These are phyloP conservation scores for Scheffersomyces lignicola DNA, from an alignment of 1,139 yeast genomes.

Conservation along the genomic window DNA sequence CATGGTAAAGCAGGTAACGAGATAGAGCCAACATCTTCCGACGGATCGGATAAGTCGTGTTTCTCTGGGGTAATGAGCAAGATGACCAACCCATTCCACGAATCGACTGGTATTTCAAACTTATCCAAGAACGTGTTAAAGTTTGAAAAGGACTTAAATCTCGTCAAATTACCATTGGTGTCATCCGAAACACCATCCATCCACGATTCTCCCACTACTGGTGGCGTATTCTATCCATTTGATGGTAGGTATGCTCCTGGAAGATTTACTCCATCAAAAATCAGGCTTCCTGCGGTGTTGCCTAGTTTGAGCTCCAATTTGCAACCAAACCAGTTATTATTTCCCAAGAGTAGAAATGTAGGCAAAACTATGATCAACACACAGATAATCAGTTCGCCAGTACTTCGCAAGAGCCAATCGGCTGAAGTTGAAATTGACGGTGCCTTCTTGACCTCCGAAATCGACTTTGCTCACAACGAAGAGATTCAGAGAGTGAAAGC, in stretches of 20 bases:
- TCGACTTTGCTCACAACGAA: slow-evolving; percentile 12
- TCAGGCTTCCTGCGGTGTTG: not conserved
- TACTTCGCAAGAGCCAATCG: slow-evolving; percentile 5
- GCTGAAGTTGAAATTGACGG: slow-evolving; percentile 18
- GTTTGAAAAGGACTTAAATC: not conserved
- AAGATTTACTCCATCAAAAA: not conserved
- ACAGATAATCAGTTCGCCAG: slow-evolving; percentile 10
- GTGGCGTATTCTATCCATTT: slow-evolving; percentile 1
- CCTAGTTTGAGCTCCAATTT: no score
- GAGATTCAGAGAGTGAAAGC: slow-evolving; percentile 9
- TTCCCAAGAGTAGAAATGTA: no score
- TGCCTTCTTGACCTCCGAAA: slow-evolving; percentile 22
- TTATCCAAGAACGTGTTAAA: not conserved
- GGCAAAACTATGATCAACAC: no score
- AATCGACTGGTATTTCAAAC: not conserved
- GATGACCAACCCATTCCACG: slow-evolving; percentile 1
- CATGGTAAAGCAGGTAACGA: no score
- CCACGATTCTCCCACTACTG: slow-evolving; percentile 1
- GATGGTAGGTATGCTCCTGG: not conserved
- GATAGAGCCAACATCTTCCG: no score
- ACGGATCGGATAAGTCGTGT: no score
- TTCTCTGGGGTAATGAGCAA: not conserved
- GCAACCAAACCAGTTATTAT: no score
- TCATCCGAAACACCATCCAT: not conserved
- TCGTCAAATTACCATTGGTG: not conserved